phyloP scores from a whole-genome alignment of 2,329 filamentous ascomycete species.

The Exserohilum rostratum region DNA sequence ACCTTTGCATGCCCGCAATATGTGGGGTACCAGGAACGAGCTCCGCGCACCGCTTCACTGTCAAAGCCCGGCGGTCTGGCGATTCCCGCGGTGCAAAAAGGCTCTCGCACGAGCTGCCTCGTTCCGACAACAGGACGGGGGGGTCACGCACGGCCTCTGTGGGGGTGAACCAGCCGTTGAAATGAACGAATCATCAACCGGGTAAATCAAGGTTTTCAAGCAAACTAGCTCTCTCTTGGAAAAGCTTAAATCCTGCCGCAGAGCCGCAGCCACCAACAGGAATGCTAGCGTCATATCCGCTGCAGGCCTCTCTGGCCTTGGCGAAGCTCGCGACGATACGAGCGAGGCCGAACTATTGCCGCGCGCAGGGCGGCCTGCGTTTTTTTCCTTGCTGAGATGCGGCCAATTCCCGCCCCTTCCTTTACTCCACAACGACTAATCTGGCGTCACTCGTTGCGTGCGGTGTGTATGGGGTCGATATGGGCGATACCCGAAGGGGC shows the following conservation, averaged over 20 bases:
- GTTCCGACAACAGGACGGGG: not conserved
- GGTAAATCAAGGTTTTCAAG: constrained; percentile 14
- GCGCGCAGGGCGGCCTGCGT: constrained; percentile 3
- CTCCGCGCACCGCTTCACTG: not conserved
- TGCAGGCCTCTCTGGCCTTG: constrained; percentile 15
- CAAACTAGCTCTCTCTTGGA: constrained; percentile 13
- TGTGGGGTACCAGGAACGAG: not conserved
- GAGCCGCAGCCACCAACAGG: constrained; percentile 10
- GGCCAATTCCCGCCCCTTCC: constrained; percentile 10
- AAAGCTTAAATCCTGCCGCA: constrained; percentile 16
- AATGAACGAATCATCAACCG: constrained; percentile 1
- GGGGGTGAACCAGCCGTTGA: not conserved
- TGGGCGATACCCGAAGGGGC: constrained; percentile 1
- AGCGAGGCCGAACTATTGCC: constrained; percentile 17
- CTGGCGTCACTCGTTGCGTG: constrained; percentile 2
- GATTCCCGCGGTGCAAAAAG: not conserved
- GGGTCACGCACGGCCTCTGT: constrained; percentile 6
- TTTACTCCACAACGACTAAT: constrained; percentile 24
- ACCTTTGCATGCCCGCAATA: no score
- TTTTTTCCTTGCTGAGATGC: constrained; percentile 7
- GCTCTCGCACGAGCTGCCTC: constrained; percentile 9
- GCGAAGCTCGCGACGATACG: constrained; percentile 9
- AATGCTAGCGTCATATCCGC: no score
- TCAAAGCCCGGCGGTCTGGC: not conserved
- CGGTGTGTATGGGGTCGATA: constrained; percentile 9